Conservation (phyloP, 2,329 filamentous ascomycete genomes). For the Apiospora kogelbergensis region DNA sequence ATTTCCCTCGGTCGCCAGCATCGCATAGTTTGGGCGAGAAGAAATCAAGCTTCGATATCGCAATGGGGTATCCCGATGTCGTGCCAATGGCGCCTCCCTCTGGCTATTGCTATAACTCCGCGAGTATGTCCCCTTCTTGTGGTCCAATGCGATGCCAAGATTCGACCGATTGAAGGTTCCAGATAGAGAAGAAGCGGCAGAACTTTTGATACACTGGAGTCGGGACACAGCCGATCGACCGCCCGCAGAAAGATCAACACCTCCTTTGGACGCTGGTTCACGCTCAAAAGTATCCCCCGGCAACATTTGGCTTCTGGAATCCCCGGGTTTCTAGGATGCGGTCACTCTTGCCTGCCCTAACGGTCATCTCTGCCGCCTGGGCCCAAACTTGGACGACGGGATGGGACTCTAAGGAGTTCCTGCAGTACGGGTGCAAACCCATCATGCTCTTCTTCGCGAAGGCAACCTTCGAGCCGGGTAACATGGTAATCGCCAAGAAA, state of each 20-base stretch:
- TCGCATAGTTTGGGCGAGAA: background rate
- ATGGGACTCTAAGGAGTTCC: slow-evolving; percentile 25
- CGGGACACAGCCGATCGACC: too few relatives aligned
- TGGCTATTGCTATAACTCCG: background rate
- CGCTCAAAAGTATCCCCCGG: background rate
- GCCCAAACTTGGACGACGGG: slow-evolving; percentile 25
- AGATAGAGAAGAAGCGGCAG: too few relatives aligned
- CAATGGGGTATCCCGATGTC: background rate
- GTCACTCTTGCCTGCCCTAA: background rate
- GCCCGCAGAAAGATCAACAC: too few relatives aligned
- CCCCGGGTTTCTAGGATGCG: background rate
- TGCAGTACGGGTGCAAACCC: slow-evolving; percentile 26
- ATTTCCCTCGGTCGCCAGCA: too few relatives aligned
- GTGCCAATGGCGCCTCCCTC: background rate
- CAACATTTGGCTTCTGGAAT: too few relatives aligned
- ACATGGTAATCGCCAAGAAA: slow-evolving; percentile 17
- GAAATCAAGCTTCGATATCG: background rate
- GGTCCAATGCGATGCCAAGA: background rate
- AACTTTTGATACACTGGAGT: too few relatives aligned
- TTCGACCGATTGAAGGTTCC: background rate
- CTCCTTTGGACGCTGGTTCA: too few relatives aligned
- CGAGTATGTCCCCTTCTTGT: background rate
- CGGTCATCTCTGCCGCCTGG: background rate
- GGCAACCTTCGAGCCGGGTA: slow-evolving; percentile 29
- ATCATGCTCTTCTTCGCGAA: slow-evolving; percentile 30